Evolutionary conservation across 257 asterid species (phyloP), one percentile per base, ranked within the genome.

Genomic region (Solanum chiquidenum): DNA sequence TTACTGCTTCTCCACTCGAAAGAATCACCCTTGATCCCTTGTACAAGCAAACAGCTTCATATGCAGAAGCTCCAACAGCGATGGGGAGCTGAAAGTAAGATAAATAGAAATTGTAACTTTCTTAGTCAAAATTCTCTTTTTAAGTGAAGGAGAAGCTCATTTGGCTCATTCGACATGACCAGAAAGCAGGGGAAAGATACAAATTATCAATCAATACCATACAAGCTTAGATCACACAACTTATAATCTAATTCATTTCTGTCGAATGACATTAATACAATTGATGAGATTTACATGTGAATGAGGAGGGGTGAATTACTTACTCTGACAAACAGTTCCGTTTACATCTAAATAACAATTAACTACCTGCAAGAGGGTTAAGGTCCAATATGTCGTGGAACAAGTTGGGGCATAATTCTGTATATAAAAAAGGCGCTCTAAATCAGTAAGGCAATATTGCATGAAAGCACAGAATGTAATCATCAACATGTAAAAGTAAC

Each of bases 61-160:
- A 93, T 49, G 92, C 94, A 6, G 95, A 92, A 44, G 90, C 93
- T 77, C 93, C 95, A 72, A 92, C 29, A 16, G 95, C 87, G 49
- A 93, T 94, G 2, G 96, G 96, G 86, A 93, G 87, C 96, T 93
- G 87, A 75, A 31, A 85, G 14, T 71, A 83, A 29, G 84, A 86
- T 74, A 21, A 33, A 82, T 38, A 42, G 35, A 40, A 77, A 42
- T n/a, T n/a, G 4, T 40, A 79, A 27, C 85, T 16, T 44, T 8
- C 5, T 5, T 16, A 9, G 40, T 79, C 38, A 44, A 79, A 77
- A 16, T 14, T 79, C 66, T 44, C 66, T 44, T 25, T 85, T 85
- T 12, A 38, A 64, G 64, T 64, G 79, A 68, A 66, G 34, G 38
- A 6, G 20, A 40, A 35, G 76, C 64, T 64, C 79, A 35, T 12